Base-by-base conservation (phyloP, 1,284 basidiomycete species). In the Rhodotorula sp. region DNA sequence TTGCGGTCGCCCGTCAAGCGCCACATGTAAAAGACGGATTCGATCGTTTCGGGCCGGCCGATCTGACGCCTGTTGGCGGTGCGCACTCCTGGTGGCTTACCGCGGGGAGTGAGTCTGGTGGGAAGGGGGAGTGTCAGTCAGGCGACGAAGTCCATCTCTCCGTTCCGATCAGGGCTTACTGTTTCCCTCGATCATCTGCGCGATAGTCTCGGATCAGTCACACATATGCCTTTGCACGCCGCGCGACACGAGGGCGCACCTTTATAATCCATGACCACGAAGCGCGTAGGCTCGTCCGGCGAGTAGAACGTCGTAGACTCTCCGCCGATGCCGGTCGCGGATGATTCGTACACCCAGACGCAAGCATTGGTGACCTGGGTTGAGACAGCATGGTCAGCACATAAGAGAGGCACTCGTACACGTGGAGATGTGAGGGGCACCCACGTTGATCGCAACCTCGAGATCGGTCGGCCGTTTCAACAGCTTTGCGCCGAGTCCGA, bases 1-100 rank as follows among this genome's bases (percentile, higher is more conserved):
- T 80, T 80, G 10, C 78, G 77, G 77, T 86, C 84, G 29, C 85
- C 85, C 1, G 85, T 86, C 37, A 85, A 75, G 55, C 85, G 80
- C 78, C 82, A 86, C 83, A 84, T 84, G 76, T 79, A 80, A 69
- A 84, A 83, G 44, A 86, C 83, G 33, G 80, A 82, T 79, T 86
- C 85, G 77, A 86, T 85, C 24, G 84, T 85, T 77, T 86, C 85
- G 24, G 85, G 85, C 14, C 85, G 78, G 62, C 83, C 82, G 58
- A 78, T 77, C 62, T 79, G 79, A 53, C 69, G 64, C 8, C 64
- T 59, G 24, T 69, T 54, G 18, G 59, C 48, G 18, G 56, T 24
- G 24, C 62, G 45, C 7, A 71, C 69, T 49, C 69, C 69, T 33
- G 22, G 29, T 24, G 78, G 76, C 71, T 62, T 49, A 58, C 81